Percentiles rank a stretch among this genome's conserved stretches.
Conservation (phyloP, 306 rosid species). For the Hippophae gyantsensis region DNA sequence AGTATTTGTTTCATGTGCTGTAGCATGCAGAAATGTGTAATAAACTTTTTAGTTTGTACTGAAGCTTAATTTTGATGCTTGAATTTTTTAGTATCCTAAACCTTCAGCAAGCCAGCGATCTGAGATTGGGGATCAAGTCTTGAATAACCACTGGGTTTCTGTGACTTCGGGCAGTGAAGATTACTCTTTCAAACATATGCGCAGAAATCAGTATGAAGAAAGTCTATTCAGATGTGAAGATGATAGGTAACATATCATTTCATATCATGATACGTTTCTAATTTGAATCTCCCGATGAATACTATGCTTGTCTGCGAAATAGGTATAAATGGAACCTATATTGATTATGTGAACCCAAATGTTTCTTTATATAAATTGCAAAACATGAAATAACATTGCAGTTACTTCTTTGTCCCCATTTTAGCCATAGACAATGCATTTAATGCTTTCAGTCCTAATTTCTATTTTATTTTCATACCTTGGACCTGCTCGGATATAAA, state of each 20-base stretch:
- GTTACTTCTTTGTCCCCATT: too few relatives aligned
- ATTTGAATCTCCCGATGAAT: too few relatives aligned
- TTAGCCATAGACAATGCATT: too few relatives aligned
- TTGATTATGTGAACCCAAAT: too few relatives aligned
- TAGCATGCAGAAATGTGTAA: slow-evolving; percentile 11
- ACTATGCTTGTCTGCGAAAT: too few relatives aligned
- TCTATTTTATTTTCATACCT: too few relatives aligned
- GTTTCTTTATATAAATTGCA: too few relatives aligned
- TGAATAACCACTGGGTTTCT: slow-evolving; percentile 97
- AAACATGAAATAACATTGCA: too few relatives aligned
- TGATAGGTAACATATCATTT: slow-evolving; percentile 55
- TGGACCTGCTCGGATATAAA: too few relatives aligned
- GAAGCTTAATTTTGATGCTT: slow-evolving; percentile 17
- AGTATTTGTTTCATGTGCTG: slow-evolving; percentile 7
- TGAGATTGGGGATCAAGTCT: slow-evolving; percentile 74
- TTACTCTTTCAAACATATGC: slow-evolving; percentile 97
- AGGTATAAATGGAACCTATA: too few relatives aligned
- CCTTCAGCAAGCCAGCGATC: slow-evolving; percentile 86
- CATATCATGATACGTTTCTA: too few relatives aligned
- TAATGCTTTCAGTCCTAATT: too few relatives aligned
- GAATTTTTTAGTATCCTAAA: slow-evolving; percentile 61
- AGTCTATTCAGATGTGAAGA: slow-evolving; percentile 95
- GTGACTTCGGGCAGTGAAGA: slow-evolving; percentile 99
- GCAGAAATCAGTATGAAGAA: slow-evolving; percentile 94
- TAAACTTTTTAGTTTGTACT: slow-evolving; percentile 2